phyloP scores from a whole-genome alignment of 345 rosid species.

The Citropsis articulata region DNA sequence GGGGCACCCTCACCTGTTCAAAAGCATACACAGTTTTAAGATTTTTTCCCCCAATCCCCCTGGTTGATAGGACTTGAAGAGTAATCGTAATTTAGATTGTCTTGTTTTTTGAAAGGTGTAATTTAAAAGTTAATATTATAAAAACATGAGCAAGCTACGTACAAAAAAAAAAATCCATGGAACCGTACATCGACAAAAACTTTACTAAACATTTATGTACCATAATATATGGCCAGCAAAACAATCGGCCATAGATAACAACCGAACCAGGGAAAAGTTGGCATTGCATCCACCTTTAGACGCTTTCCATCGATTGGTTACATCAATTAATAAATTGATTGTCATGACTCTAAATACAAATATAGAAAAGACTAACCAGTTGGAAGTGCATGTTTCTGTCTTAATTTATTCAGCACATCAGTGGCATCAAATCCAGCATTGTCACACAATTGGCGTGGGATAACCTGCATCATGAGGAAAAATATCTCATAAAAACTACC shows the following conservation, averaged over 20 bases:
- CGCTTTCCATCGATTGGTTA: neutral
- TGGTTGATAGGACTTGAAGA: neutral
- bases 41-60: neutral
- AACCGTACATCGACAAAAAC: neutral
- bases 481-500: neutral
- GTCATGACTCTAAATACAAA: neutral
- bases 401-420: constrained; percentile 92
- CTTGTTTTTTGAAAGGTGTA: too few species aligned
- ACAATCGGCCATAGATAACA: neutral
- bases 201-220: neutral
- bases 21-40: neutral
- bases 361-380: constrained; percentile 50
- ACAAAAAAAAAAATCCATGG: neutral
- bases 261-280: neutral
- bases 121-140: too few species aligned
- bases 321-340: neutral
- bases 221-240: neutral
- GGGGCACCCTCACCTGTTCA: constrained; percentile 82
- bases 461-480: constrained; percentile 52
- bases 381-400: constrained; percentile 93
- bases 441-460: constrained; percentile 95
- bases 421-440: constrained; percentile 99
- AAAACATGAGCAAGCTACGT: too few species aligned
- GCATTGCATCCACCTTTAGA: neutral
- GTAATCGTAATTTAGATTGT: neutral